phyloP scores from a whole-genome alignment of 768 basidiomycete species.

The Amylocystis lapponica region DNA sequence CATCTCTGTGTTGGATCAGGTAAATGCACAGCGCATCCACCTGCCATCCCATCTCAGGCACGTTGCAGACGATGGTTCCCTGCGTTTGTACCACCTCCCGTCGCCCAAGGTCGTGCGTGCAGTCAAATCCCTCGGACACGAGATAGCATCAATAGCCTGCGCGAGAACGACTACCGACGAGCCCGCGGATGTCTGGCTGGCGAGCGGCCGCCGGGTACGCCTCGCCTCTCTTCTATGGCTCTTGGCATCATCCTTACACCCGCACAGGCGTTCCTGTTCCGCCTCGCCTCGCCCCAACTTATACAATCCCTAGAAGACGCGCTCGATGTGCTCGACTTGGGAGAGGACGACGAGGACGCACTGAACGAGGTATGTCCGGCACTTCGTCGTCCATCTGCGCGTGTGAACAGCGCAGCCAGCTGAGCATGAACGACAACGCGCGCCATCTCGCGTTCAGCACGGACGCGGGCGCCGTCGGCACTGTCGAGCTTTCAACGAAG shows the following conservation, averaged over 20 bases:
- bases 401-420: no score
- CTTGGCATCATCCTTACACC: not conserved
- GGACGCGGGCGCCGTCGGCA: conserved; percentile 65
- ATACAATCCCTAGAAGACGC: conserved; percentile 51
- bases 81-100: conserved; percentile 60
- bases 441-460: conserved; percentile 58
- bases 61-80: conserved; percentile 55
- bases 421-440: conserved; percentile 50
- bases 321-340: conserved; percentile 36
- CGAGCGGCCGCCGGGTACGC: conserved; percentile 53
- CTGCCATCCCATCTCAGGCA: not conserved
- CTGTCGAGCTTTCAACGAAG: conserved; percentile 51
- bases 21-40: no score
- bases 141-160: conserved; percentile 60
- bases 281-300: conserved; percentile 44
- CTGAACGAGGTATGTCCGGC: conserved; percentile 61
- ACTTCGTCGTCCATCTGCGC: no score
- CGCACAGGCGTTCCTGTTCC: conserved; percentile 33
- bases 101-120: conserved; percentile 59
- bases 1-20: conserved; percentile 61
- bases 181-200: conserved; percentile 55
- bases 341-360: conserved; percentile 47
- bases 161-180: conserved; percentile 34
- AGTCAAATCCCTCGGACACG: conserved; percentile 46
- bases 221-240: not conserved